These are phyloP conservation scores for Candida peoriensis DNA, from an alignment of 805 yeast genomes.

Conservation along the genomic window DNA sequence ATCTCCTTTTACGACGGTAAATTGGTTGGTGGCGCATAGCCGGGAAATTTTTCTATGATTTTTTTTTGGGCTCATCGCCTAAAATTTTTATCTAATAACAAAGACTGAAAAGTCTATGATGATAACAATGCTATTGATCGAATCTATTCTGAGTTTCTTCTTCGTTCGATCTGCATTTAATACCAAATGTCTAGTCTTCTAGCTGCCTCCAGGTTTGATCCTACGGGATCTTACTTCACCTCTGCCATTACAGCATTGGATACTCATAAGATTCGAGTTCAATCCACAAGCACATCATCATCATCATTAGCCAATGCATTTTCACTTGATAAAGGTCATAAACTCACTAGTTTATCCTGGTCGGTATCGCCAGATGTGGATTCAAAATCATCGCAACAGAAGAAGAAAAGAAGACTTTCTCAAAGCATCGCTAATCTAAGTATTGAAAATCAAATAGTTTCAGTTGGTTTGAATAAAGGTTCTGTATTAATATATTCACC, in stretches of 20 bases:
- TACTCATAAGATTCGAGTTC: slow-evolving; percentile 63
- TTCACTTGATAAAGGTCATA: slow-evolving; percentile 45
- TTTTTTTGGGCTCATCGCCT: too few relatives aligned
- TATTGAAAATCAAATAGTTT: slow-evolving; percentile 43
- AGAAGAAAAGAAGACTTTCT: slow-evolving; percentile 22
- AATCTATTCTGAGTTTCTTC: not conserved
- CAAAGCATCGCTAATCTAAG: slow-evolving; percentile 3
- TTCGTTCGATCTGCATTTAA: too few relatives aligned
- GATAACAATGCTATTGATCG: too few relatives aligned
- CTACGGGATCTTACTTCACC: slow-evolving; percentile 57
- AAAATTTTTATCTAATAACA: too few relatives aligned
- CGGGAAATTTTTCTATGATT: too few relatives aligned
- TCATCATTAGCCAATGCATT: slow-evolving; percentile 40
- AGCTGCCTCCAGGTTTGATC: slow-evolving; percentile 42
- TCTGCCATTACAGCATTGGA: slow-evolving; percentile 65
- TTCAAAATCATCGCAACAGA: slow-evolving; percentile 3
- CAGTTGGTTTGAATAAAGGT: slow-evolving; percentile 65
- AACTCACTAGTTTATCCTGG: slow-evolving; percentile 53
- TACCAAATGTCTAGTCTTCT: slow-evolving; percentile 11
- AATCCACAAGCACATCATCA: slow-evolving; percentile 39
- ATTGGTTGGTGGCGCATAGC: too few relatives aligned
- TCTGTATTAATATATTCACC: slow-evolving; percentile 64
- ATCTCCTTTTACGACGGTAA: too few relatives aligned
- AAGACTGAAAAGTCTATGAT: too few relatives aligned
- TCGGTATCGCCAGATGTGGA: slow-evolving; percentile 24